phyloP scores from a whole-genome alignment of 192 early-diverging fungal species.

The Coemansia sp. region DNA sequence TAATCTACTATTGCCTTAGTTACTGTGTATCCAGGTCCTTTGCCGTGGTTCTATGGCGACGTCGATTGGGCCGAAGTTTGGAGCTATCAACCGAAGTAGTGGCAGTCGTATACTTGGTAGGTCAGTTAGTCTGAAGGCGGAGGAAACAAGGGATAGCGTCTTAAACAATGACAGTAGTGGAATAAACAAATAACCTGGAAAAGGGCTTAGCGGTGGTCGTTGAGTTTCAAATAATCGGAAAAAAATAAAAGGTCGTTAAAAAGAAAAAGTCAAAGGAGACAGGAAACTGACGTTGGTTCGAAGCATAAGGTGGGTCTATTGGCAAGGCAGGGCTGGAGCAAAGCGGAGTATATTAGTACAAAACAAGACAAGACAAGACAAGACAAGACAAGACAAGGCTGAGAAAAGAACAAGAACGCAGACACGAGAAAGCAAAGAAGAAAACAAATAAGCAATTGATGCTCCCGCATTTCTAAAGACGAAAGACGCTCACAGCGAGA shows the following conservation, averaged over 20 bases:
- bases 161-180: too few species aligned
- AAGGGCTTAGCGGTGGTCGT: neutral
- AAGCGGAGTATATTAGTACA: conserved; percentile 3
- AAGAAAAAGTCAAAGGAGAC: neutral
- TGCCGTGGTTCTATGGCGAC: neutral
- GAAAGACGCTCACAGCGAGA: too few species aligned
- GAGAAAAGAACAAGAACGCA: neutral
- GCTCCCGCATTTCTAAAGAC: neutral
- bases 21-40: too few species aligned
- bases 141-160: neutral
- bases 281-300: neutral
- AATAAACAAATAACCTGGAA: neutral
- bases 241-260: conserved; percentile 5
- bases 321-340: neutral
- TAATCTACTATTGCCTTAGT: neutral
- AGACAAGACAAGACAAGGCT: conserved; percentile 5
- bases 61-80: neutral
- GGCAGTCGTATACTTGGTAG: neutral
- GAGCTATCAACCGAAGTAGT: neutral
- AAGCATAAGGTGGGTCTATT: neutral
- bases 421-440: conserved; percentile 2
- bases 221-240: conserved; percentile 19
- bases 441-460: neutral
- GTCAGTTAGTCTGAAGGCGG: neutral
- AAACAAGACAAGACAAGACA: neutral